Base-by-base conservation (phyloP, 768 basidiomycete genomes). In the Stropharia rugosoannulata region DNA sequence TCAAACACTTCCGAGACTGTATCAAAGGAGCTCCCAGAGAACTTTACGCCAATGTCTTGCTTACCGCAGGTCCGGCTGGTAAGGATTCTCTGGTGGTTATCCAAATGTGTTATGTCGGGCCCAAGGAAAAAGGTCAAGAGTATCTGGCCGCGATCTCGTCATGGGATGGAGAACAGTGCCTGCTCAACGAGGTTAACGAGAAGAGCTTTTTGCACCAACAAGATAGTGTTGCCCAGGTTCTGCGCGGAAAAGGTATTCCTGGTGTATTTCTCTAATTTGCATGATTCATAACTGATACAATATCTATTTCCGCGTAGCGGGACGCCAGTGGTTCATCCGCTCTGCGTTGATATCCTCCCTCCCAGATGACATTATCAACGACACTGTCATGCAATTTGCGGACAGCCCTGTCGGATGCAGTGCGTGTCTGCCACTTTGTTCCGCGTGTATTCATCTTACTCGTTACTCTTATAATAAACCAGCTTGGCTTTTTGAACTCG, bases 401-500 rank as follows among this genome's bases (percentile, higher is more conserved):
- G 78, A 87, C 64, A 89, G 91, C 15, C 94, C 94, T 0, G 84
- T 93, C 59, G 95, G 95, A 12, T 95, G 94, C 75, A 95, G 93
- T 95, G 68, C 59, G 93, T 84, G 9, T 9, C 40, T 43, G 46
- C 46, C 19, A 45, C 36, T 16, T 22, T 38, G 35, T 29, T 54
- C 27, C 37, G 15, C 39, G 12, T 40, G 38, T 32, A 9, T 52
- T 15, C 27, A 27, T 29, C 39, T 16, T 48, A 32, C 16, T 39
- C 44, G 19, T 41, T 27, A 19, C n/a, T 49, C 9, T 51, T 48
- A 22, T 15, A 42, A 27, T 11, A 46, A 11, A 48, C n/a, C 55
- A 93, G 93, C 93, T 13, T 96, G 93, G 94, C 76, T 97, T 7
- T 95, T 96, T 68, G 94, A 97, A 69, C 80, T 94, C 40, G 89